Percentiles rank a stretch among this genome's conserved stretches.
Conservation (phyloP, 345 rosid species). For the Fremontodendron californicum region DNA sequence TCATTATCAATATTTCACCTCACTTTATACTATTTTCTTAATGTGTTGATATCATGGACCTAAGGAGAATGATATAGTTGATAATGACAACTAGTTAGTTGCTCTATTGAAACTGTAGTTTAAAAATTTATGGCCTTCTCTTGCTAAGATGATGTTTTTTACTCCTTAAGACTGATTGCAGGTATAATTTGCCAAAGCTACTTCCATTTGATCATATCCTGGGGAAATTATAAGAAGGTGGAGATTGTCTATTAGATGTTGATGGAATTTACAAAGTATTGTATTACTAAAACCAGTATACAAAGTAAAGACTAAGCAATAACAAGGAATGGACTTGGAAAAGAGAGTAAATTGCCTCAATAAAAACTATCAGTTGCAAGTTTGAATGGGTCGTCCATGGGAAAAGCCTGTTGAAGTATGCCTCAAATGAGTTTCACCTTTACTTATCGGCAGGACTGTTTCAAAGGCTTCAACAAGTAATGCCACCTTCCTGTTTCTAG, state of each 20-base stretch:
- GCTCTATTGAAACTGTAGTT: background rate
- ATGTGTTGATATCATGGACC: background rate
- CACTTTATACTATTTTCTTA: background rate
- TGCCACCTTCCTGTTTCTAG: conserved; percentile 78
- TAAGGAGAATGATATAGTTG: background rate
- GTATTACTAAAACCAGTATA: background rate
- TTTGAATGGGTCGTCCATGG: conserved; percentile 57
- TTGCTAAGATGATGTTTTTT: background rate
- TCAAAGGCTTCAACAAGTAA: conserved; percentile 95
- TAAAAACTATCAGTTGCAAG: conserved; percentile 47
- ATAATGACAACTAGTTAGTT: background rate
- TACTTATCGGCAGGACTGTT: conserved; percentile 56
- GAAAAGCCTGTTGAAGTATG: conserved; percentile 39
- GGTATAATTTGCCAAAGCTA: background rate
- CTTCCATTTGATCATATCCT: background rate
- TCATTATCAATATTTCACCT: background rate
- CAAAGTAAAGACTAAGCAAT: background rate
- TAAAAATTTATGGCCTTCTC: background rate
- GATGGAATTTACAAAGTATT: background rate
- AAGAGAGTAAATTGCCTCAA: conserved; percentile 18
- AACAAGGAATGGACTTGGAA: background rate
- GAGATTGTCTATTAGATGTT: background rate
- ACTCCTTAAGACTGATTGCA: background rate
- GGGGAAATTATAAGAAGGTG: background rate
- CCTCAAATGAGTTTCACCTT: conserved; percentile 32